Evolutionary conservation across 352 stramenopile genomes (phyloP).

Genomic region (Phytophthora quininea): DNA sequence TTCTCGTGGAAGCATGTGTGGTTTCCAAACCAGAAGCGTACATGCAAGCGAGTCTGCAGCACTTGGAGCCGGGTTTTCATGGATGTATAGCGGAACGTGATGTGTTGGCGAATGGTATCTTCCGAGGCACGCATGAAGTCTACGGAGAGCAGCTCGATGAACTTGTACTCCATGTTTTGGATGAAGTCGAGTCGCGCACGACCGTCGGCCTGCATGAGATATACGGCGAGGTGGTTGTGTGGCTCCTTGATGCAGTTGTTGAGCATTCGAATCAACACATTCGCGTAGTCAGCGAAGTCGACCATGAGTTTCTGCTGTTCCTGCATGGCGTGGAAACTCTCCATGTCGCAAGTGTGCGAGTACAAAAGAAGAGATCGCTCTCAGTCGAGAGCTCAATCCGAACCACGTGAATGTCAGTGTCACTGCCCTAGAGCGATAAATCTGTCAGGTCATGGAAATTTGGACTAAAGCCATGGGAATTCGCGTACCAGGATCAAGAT

Average conservation of each 20-base stretch:
- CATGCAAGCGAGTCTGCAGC: slow-evolving; percentile 91
- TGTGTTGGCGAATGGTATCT: slow-evolving; percentile 92
- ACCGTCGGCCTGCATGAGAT: slow-evolving; percentile 93
- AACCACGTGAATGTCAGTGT: slow-evolving; percentile 82
- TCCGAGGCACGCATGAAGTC: slow-evolving; percentile 91
- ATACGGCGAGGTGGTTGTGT: slow-evolving; percentile 93
- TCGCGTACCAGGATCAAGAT: slow-evolving; percentile 87
- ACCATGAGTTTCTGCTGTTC: slow-evolving; percentile 96
- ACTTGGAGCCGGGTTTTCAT: slow-evolving; percentile 92
- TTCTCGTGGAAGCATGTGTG: not conserved
- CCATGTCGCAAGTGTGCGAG: slow-evolving; percentile 86
- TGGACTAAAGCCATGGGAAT: not conserved
- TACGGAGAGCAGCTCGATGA: slow-evolving; percentile 93
- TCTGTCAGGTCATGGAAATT: not conserved
- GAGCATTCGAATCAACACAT: slow-evolving; percentile 94
- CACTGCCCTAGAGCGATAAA: slow-evolving; percentile 66
- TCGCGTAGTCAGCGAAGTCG: slow-evolving; percentile 94
- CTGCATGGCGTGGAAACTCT: slow-evolving; percentile 91
- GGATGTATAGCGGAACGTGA: slow-evolving; percentile 94
- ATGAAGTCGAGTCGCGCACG: slow-evolving; percentile 94
- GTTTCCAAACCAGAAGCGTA: slow-evolving; percentile 26
- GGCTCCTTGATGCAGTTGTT: slow-evolving; percentile 97
- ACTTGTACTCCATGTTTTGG: slow-evolving; percentile 98
- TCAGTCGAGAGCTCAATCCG: slow-evolving; percentile 93
- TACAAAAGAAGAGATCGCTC: slow-evolving; percentile 96